Evolutionary conservation across 768 basidiomycete genomes (phyloP), one percentile per base, ranked within the genome.

Genomic region (Tricholoma flavovirens): DNA sequence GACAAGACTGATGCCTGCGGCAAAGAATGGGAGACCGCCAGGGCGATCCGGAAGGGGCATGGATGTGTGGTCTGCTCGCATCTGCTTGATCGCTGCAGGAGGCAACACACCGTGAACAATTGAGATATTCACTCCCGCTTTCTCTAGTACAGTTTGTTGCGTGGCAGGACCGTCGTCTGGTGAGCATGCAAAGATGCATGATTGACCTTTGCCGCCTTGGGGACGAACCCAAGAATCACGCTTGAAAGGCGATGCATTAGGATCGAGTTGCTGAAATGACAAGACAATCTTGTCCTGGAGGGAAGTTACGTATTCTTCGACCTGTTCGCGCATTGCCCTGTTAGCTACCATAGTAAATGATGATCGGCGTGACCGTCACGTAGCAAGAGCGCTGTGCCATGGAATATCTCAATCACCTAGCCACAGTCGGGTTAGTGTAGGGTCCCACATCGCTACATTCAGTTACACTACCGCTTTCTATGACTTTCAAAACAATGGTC

Each of bases 111-210:
- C 95, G 64, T 98, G 83, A 1, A 98, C 91, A 67, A 98, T 77
- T 7, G 90, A 92, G 64, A 97, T 88, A 73, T 97, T 98, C 48
- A 98, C 92, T 1, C 97, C 96, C 3, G 89, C 96, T 70, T 98
- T 98, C 71, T 98, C 96, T 62, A 98, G 84, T 24, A 90, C 74
- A 0, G 85, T 76, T 10, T 73, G 60, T 54, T 71, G 63, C 54
- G 63, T 26, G 51, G 50, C 32, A 19, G 66, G 35, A 7, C 64
- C 42, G 55, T 77, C 76, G 15, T 77, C 66, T 50, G 71, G 66
- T 19, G 77, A 74, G 29, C 75, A 69, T 14, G 84, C 77, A 67
- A 97, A 88, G 19, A 95, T 89, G 69, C 90, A 93, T 0, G 92
- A 93, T 53, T 83, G 76, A 10, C 93, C 93, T 49, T 77, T 78